These are phyloP conservation scores for Scortechinia acanthostroma DNA, from an alignment of 2,329 filamentous ascomycete genomes.

Conservation along the genomic window DNA sequence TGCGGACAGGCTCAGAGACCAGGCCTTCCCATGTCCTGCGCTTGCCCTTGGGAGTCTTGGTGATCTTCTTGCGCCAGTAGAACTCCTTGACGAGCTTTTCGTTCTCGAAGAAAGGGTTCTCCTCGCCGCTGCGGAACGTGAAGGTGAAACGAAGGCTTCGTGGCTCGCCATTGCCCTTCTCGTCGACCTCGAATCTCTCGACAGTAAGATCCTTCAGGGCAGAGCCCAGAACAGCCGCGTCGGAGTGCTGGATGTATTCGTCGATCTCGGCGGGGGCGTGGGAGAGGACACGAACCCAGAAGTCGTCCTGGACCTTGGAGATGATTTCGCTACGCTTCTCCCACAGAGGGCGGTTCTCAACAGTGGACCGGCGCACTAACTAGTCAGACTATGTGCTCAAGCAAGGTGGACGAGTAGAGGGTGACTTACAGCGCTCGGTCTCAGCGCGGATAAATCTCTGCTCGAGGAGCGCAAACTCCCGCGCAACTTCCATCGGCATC, in stretches of 20 bases:
- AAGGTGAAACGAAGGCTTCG: slow-evolving; percentile 48
- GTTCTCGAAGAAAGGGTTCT: slow-evolving; percentile 57
- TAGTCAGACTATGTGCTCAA: background rate
- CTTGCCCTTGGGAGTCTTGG: slow-evolving; percentile 27
- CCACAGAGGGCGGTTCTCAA: slow-evolving; percentile 43
- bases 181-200: slow-evolving; percentile 26
- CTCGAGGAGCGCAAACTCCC: slow-evolving; percentile 9
- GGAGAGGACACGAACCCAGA: slow-evolving; percentile 66
- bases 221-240: slow-evolving; percentile 48
- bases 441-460: background rate
- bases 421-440: background rate
- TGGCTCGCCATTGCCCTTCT: slow-evolving; percentile 42
- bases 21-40: slow-evolving; percentile 46
- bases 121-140: slow-evolving; percentile 42
- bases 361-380: slow-evolving; percentile 14
- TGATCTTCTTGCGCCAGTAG: slow-evolving; percentile 38
- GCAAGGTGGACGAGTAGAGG: background rate
- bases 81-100: slow-evolving; percentile 59
- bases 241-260: slow-evolving; percentile 50
- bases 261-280: slow-evolving; percentile 49
- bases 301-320: slow-evolving; percentile 41
- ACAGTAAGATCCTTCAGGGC: slow-evolving; percentile 48
- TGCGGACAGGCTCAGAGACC: slow-evolving; percentile 60
- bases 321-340: slow-evolving; percentile 50
- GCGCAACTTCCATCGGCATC: slow-evolving; percentile 18